phyloP scores from a whole-genome alignment of 2,329 filamentous ascomycete species.

The Zasmidium angulare region DNA sequence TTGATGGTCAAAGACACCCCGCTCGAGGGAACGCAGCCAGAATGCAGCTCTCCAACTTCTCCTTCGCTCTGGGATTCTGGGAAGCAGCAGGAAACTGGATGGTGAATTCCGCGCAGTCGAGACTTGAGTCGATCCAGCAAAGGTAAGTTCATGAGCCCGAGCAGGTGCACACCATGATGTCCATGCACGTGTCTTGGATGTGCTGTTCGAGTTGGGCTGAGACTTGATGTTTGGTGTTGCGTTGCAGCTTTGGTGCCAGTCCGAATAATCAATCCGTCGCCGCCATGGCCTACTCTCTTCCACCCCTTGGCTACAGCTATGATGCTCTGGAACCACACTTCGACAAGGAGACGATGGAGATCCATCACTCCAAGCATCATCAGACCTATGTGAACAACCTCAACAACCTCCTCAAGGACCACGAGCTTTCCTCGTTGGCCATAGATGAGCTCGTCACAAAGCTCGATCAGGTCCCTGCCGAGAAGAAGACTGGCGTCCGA shows the following conservation, averaged over 20 bases:
- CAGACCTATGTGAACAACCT: constrained; percentile 76
- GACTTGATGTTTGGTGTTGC: neutral
- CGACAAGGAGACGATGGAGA: constrained; percentile 75
- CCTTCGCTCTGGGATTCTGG: constrained; percentile 22
- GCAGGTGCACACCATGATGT: neutral
- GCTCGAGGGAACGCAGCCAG: constrained; percentile 6
- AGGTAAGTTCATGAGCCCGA: constrained; percentile 14
- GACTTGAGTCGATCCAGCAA: constrained; percentile 26
- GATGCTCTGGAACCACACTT: constrained; percentile 73
- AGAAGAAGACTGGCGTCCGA: constrained; percentile 69
- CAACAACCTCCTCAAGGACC: constrained; percentile 64
- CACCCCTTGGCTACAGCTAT: constrained; percentile 31
- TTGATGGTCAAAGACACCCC: constrained; percentile 20
- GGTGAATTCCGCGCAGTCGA: constrained; percentile 27
- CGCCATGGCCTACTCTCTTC: constrained; percentile 30
- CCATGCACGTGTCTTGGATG: neutral
- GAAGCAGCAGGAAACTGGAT: constrained; percentile 21
- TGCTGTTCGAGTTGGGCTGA: neutral
- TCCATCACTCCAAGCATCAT: constrained; percentile 78
- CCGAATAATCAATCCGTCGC: constrained; percentile 12
- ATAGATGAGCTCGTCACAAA: constrained; percentile 47
- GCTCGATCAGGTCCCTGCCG: constrained; percentile 58
- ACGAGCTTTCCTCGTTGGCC: constrained; percentile 53
- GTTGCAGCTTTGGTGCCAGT: constrained; percentile 15
- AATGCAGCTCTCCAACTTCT: constrained; percentile 30